Conservation (phyloP, 441 rosid species). For the Bruguiera hainesii region DNA sequence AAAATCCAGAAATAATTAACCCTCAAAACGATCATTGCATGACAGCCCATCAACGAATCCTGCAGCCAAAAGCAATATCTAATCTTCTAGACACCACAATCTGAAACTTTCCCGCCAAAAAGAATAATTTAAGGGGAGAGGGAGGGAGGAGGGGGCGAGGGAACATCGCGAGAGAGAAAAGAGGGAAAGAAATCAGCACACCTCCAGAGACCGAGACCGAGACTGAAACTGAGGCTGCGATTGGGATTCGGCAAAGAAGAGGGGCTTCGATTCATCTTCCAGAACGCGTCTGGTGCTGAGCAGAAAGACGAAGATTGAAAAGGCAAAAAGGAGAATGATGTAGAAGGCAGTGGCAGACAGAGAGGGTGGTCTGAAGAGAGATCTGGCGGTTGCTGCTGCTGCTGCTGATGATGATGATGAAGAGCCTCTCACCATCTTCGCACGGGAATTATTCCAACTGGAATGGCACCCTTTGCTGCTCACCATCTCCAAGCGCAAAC, state of each 20-base stretch:
- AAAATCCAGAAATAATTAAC: background rate
- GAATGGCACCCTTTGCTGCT: constrained; percentile 30
- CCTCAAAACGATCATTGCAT: background rate
- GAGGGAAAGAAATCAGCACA: constrained; percentile 1
- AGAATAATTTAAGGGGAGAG: background rate
- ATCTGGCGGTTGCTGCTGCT: constrained; percentile 21
- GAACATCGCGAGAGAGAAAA: constrained; percentile 10
- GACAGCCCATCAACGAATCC: background rate
- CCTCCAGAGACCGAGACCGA: constrained; percentile 26
- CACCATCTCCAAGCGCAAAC: constrained; percentile 37
- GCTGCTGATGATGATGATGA: no score
- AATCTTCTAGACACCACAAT: background rate
- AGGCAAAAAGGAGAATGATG: constrained; percentile 46
- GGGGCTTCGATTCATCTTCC: constrained; percentile 37
- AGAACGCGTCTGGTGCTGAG: constrained; percentile 38
- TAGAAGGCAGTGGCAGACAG: constrained; percentile 33
- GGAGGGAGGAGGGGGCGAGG: background rate
- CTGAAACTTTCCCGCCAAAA: constrained; percentile 4
- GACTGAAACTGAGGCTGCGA: constrained; percentile 8
- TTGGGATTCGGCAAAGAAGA: constrained; percentile 14
- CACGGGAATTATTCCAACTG: no score
- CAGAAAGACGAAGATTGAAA: constrained; percentile 44
- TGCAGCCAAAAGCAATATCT: constrained; percentile 4
- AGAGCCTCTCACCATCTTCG: no score
- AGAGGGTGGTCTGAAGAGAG: constrained; percentile 37